Percentiles rank a stretch among this genome's conserved stretches.
Evolutionary conservation across 139 green algal species (phyloP).

Genomic region (Picocystis salinarum): DNA sequence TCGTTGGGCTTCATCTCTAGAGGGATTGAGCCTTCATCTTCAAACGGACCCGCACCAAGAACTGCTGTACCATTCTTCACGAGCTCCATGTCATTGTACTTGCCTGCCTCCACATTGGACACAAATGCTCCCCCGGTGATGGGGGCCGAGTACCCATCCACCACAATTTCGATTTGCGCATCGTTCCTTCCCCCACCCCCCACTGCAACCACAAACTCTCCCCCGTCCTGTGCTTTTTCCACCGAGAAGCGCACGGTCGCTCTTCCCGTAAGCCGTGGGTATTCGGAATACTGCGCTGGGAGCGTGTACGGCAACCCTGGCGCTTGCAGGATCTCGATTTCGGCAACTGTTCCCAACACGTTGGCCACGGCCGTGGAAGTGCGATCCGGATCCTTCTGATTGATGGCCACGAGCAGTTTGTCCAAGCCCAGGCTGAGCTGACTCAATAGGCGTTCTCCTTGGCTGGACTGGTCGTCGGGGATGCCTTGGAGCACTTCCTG

Average conservation of each 20-base stretch:
- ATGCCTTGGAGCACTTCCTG: too few species aligned
- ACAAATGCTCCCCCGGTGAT: slow-evolving; percentile 59
- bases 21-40: slow-evolving; percentile 24
- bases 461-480: too few species aligned
- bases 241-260: slow-evolving; percentile 26
- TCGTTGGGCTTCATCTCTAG: slow-evolving; percentile 60
- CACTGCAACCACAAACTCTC: slow-evolving; percentile 21
- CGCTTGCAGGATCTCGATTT: slow-evolving; percentile 58
- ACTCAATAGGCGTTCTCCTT: too few species aligned
- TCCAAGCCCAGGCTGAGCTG: background rate
- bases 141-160: slow-evolving; percentile 67
- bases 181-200: slow-evolving; percentile 27
- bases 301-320: slow-evolving; percentile 41
- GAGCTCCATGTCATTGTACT: slow-evolving; percentile 36
- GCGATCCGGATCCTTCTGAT: slow-evolving; percentile 1
- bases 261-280: slow-evolving; percentile 30
- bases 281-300: slow-evolving; percentile 17
- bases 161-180: slow-evolving; percentile 14
- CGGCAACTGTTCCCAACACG: slow-evolving; percentile 28
- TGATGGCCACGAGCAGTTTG: slow-evolving; percentile 21
- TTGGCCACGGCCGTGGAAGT: slow-evolving; percentile 18
- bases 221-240: slow-evolving; percentile 19
- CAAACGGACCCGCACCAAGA: background rate
- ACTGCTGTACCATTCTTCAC: slow-evolving; percentile 4
- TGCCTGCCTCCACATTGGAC: slow-evolving; percentile 37